Percentiles rank a stretch among this genome's conserved stretches.
phyloP scores from a whole-genome alignment of 148 eudicot species.

The Hydrangea macrophylla region DNA sequence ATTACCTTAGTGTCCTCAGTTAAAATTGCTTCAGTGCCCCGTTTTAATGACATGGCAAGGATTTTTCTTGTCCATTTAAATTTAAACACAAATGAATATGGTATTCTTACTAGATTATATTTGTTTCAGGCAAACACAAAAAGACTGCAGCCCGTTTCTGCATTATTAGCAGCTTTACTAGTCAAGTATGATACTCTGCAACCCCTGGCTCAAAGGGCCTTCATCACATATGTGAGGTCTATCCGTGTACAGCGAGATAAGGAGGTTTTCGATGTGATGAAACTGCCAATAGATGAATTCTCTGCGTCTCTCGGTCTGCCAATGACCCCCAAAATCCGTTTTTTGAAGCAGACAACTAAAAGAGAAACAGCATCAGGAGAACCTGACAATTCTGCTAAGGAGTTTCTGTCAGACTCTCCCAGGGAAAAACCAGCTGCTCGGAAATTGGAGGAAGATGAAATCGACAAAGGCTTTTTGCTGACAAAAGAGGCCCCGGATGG shows the following conservation, averaged over 20 bases:
- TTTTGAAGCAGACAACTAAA: conserved; percentile 43
- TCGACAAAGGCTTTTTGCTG: conserved; percentile 35
- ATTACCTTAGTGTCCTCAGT: too few species aligned
- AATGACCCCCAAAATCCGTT: conserved; percentile 76
- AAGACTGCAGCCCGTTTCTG: conserved; percentile 61
- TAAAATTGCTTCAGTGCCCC: too few species aligned
- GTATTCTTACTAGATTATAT: neutral
- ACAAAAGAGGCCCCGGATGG: conserved; percentile 24
- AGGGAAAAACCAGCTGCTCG: conserved; percentile 13
- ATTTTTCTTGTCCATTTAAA: too few species aligned
- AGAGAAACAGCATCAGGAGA: conserved; percentile 34
- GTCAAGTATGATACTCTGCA: conserved; percentile 61
- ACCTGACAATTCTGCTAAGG: conserved; percentile 29
- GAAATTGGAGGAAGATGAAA: conserved; percentile 33
- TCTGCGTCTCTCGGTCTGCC: conserved; percentile 92
- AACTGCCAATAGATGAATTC: conserved; percentile 70
- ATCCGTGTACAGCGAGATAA: conserved; percentile 62
- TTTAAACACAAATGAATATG: too few species aligned
- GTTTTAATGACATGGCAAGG: too few species aligned
- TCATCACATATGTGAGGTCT: conserved; percentile 76
- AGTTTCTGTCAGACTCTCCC: conserved; percentile 30
- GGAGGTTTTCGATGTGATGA: conserved; percentile 76
- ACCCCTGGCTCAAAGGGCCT: conserved; percentile 71
- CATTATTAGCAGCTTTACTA: conserved; percentile 60
- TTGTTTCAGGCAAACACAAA: conserved; percentile 58